Evolutionary conservation across 169 alveolate genomes (phyloP), one percentile per base, ranked within the genome.

Genomic region (Cryptosporidium baileyi): DNA sequence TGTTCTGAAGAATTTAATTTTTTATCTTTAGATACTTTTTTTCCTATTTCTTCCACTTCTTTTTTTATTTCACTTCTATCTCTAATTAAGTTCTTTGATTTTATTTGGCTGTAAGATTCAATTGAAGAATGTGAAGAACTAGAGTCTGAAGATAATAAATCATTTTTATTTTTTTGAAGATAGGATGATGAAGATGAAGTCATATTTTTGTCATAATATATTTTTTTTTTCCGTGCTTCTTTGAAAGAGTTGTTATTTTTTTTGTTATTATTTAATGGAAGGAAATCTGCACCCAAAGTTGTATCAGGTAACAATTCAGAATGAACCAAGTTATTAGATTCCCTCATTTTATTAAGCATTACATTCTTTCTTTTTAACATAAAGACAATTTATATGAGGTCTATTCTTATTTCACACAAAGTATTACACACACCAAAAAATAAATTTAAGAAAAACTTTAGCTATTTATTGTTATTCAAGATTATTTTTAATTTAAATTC

Each of bases 261-360:
- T 54, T 38, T 54, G 54, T 22, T 57, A 22, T 74, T 34, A 30
- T 34, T 34, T 11, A 74, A 32, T 15, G 85, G 85, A 13, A 74
- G 22, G 54, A 74, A 74, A 1, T 36, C 41, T 15, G 57, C 65
- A 54, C 85, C 85, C 67, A 74, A 54, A 40, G 24, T 34, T 26
- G 65, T 74, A 15, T 74, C 36, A 24, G 85, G 85, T 8, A 74
- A 1, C 36, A 74, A 30, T 38, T 74, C 67, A 11, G 60, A 52
- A 38, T 74, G 65, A 28, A 19, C 30, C 7, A 40, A 59, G 4
- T 34, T 38, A 32, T 17, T 28, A 52, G 44, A 22, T 43, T 74
- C 67, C 17, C 36, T 51, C 85, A 74, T 74, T 30, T 24, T 22
- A 17, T 5, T 22, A 19, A 57, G 13, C 63, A 57, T 57, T 57